Conservation (phyloP, 768 basidiomycete species). For the Leccinellum rugosiceps region DNA sequence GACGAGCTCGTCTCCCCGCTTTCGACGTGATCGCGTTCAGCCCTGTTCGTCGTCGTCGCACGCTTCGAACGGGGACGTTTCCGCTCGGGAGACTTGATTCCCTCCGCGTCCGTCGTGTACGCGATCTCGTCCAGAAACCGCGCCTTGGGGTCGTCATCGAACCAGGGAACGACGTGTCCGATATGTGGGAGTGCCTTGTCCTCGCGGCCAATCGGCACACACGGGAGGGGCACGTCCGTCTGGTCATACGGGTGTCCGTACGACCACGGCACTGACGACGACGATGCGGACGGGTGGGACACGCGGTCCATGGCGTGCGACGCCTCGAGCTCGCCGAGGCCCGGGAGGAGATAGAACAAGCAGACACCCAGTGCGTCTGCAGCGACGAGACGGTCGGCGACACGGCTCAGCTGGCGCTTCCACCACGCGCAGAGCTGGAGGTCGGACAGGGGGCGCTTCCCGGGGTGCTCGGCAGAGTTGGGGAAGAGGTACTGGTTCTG, state of each 20-base stretch:
- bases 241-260: conserved; percentile 79
- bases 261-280: conserved; percentile 44
- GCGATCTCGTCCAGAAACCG: conserved; percentile 92
- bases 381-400: conserved; percentile 40
- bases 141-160: conserved; percentile 97
- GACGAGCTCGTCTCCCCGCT: conserved; percentile 23
- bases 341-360: conserved; percentile 68
- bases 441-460: conserved; percentile 77
- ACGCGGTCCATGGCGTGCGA: conserved; percentile 48
- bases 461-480: conserved; percentile 66
- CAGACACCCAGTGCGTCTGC: conserved; percentile 10
- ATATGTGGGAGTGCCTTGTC: conserved; percentile 37
- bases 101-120: conserved; percentile 59
- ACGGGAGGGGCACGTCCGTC: conserved; percentile 38
- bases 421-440: conserved; percentile 88
- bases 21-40: conserved; percentile 17
- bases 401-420: conserved; percentile 67
- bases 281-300: conserved; percentile 19
- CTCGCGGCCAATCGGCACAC: conserved; percentile 40
- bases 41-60: conserved; percentile 6
- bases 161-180: conserved; percentile 79
- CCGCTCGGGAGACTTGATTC: conserved; percentile 55
- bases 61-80: conserved; percentile 49
- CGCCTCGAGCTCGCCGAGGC: conserved; percentile 67
- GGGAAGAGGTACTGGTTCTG: conserved; percentile 94